Evolutionary conservation across 2,329 filamentous ascomycete genomes (phyloP).

Genomic region (Knufia petricola): DNA sequence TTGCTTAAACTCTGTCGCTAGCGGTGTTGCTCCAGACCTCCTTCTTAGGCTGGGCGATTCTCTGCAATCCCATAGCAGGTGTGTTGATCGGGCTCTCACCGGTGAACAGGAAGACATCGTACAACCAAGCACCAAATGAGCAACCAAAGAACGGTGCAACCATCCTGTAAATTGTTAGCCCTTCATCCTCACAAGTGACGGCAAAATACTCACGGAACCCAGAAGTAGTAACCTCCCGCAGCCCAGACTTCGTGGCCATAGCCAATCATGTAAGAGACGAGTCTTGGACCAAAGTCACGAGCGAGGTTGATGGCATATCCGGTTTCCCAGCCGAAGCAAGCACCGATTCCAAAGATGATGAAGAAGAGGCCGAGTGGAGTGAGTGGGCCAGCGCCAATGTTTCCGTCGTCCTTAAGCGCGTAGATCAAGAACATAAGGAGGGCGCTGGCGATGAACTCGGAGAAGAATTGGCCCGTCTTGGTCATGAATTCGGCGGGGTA

Average conservation of each 20-base stretch:
- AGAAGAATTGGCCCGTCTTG: conserved; percentile 59
- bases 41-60: conserved; percentile 32
- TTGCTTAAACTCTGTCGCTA: conserved; percentile 10
- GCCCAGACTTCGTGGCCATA: conserved; percentile 60
- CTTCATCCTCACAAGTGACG: conserved; percentile 55
- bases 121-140: conserved; percentile 55
- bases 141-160: conserved; percentile 60
- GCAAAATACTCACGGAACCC: conserved; percentile 58
- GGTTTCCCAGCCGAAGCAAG: conserved; percentile 67
- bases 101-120: conserved; percentile 60
- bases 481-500: conserved; percentile 56
- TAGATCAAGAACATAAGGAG: conserved; percentile 66
- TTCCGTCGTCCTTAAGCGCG: conserved; percentile 46
- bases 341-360: conserved; percentile 62
- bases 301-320: conserved; percentile 68
- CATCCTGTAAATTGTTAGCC: conserved; percentile 58
- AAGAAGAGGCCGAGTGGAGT: conserved; percentile 59
- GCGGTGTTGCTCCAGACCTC: conserved; percentile 21
- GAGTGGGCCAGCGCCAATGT: conserved; percentile 46
- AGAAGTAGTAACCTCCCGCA: conserved; percentile 53
- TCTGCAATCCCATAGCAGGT: conserved; percentile 53
- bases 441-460: conserved; percentile 58
- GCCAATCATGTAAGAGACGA: conserved; percentile 55
- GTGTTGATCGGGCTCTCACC: conserved; percentile 59
- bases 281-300: conserved; percentile 60